These are phyloP conservation scores for Viola pubescens DNA, from an alignment of 441 rosid genomes.

Conservation along the genomic window DNA sequence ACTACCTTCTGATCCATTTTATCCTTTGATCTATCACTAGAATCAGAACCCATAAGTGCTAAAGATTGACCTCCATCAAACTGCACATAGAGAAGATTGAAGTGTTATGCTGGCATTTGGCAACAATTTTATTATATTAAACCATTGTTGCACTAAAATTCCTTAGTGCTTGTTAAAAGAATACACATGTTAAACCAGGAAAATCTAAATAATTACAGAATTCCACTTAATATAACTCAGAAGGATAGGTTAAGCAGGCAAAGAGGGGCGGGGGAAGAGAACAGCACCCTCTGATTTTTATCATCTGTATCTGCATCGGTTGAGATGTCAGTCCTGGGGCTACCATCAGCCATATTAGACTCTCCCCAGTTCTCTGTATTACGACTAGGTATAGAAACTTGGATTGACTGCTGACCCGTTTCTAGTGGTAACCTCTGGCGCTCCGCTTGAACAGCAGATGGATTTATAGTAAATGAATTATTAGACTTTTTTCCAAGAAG, in stretches of 20 bases:
- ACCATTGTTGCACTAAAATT: too few relatives aligned
- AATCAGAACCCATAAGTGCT: conserved; percentile 55
- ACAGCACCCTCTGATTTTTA: conserved; percentile 59
- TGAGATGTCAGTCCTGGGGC: conserved; percentile 87
- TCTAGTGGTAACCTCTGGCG: conserved; percentile 23
- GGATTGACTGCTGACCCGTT: conserved; percentile 30
- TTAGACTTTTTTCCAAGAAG: conserved; percentile 17
- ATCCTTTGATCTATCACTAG: conserved; percentile 86
- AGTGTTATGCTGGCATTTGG: conserved; percentile 13
- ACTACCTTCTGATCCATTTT: conserved; percentile 90
- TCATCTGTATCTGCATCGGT: conserved; percentile 86
- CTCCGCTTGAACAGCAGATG: conserved; percentile 23
- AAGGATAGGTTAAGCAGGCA: background rate
- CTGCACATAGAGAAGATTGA: conserved; percentile 34
- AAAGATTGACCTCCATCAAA: conserved; percentile 50
- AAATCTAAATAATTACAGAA: too few relatives aligned
- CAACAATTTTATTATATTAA: too few relatives aligned
- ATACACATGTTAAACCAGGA: too few relatives aligned
- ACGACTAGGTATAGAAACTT: conserved; percentile 28
- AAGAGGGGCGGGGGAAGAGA: conserved; percentile 7
- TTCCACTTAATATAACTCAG: too few relatives aligned
- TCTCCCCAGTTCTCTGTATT: conserved; percentile 37
- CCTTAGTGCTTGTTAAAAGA: too few relatives aligned
- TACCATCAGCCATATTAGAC: conserved; percentile 71
- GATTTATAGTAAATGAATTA: conserved; percentile 18